Percentiles rank a stretch among this genome's conserved stretches.
phyloP scores from a whole-genome alignment of 441 rosid genomes.

The Macaranga tanarius region DNA sequence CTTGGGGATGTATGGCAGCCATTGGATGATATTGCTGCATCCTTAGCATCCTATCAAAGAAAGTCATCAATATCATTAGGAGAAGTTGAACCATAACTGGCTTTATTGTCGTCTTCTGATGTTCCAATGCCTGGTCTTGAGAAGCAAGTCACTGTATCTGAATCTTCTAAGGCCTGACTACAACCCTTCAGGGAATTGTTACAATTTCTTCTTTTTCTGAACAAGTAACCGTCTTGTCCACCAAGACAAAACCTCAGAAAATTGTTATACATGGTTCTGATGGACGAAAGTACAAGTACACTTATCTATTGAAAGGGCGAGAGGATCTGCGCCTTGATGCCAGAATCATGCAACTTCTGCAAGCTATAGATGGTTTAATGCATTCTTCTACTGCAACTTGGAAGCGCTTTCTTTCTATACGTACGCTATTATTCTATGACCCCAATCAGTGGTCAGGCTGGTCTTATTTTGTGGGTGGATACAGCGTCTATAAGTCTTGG shows the following conservation, averaged over 20 bases:
- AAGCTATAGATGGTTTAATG: slow-evolving; percentile 80
- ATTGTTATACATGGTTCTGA: slow-evolving; percentile 90
- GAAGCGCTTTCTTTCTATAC: slow-evolving; percentile 57
- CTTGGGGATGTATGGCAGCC: slow-evolving; percentile 95
- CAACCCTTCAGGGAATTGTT: slow-evolving; percentile 69
- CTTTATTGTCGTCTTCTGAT: slow-evolving; percentile 85
- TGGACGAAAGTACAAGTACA: slow-evolving; percentile 82
- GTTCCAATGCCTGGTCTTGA: slow-evolving; percentile 99
- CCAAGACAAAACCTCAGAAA: slow-evolving; percentile 97
- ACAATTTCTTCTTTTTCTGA: slow-evolving; percentile 81
- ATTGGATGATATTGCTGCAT: slow-evolving; percentile 85
- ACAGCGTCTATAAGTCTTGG: slow-evolving; percentile 95
- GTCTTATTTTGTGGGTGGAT: slow-evolving; percentile 99
- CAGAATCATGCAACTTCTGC: slow-evolving; percentile 98
- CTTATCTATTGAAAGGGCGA: slow-evolving; percentile 93
- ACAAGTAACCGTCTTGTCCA: slow-evolving; percentile 74
- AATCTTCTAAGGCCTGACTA: slow-evolving; percentile 45
- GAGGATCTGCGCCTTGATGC: slow-evolving; percentile 99
- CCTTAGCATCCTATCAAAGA: slow-evolving; percentile 86
- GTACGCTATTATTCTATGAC: slow-evolving; percentile 96
- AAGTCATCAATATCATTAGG: slow-evolving; percentile 79
- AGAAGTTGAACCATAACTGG: slow-evolving; percentile 93
- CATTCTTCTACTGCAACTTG: slow-evolving; percentile 59
- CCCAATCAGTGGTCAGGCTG: slow-evolving; percentile 98
- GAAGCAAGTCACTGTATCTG: slow-evolving; percentile 61